Evolutionary conservation across 2,329 filamentous ascomycete genomes (phyloP), one percentile per base, ranked within the genome.

Genomic region (Hymenoscyphus salicellus): DNA sequence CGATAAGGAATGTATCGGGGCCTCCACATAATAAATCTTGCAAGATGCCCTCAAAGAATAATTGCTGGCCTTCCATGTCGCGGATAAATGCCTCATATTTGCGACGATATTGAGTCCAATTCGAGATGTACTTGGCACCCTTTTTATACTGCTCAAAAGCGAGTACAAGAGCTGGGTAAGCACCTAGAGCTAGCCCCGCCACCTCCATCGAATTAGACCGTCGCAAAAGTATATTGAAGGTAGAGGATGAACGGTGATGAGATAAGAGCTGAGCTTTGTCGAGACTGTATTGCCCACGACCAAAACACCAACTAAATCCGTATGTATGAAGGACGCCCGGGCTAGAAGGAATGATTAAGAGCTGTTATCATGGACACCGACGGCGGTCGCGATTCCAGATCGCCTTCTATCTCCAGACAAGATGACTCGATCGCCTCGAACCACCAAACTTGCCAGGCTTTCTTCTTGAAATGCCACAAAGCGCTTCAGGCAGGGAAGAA

Each of bases 51-150:
- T 63, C 38, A 20, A 63, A 58, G 11, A 58, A 58, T 23, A 58
- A 36, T 58, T 63, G 61, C 61, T 63, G 61, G 16, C 26, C 55
- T 52, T 49, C 38, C 38, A 63, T 49, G 17, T 63, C 61, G 23
- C 33, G 23, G 30, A 63, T 63, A 30, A 63, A 58, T 36, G 33
- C 23, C n/a, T 63, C 26, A 36, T 63, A 63, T 52, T 38, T 58
- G 16, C 55, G 33, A 17, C 61, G 61, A 52, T 41, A 63, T 4
- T 55, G 55, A 16, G 28, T 20, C 55, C 55, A 63, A 41, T 63
- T 58, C 16, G 55, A 58, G 55, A 58, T n/a, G 55, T 46, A 63
- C 20, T 38, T 58, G 3, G 33, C 33, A 16, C 61, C 61, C 36
- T 33, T 33, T 58, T 58, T 58, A 20, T 63, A 58, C 33, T 63